phyloP scores from a whole-genome alignment of 1,139 yeast genomes.

The Debaryomyces fabryi region DNA sequence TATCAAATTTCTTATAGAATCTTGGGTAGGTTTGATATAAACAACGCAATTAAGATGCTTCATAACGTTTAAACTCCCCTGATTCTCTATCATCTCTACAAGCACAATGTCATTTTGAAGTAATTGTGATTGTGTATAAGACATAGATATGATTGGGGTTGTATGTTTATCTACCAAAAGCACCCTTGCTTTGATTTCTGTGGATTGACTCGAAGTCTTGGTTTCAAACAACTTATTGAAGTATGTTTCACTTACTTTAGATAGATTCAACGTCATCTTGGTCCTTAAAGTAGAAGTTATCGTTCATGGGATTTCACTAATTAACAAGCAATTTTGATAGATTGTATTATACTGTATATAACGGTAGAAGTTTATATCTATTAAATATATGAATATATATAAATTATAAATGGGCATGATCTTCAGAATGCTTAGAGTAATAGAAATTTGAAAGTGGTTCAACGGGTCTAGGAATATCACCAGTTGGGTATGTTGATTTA shows the following conservation, averaged over 20 bases:
- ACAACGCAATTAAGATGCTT: slow-evolving; percentile 83
- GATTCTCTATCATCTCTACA: slow-evolving; percentile 69
- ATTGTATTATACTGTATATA: neutral
- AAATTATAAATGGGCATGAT: slow-evolving; percentile 13
- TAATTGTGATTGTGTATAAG: slow-evolving; percentile 83
- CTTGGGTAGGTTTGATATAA: slow-evolving; percentile 73
- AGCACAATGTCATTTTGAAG: slow-evolving; percentile 80
- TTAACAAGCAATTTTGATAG: neutral
- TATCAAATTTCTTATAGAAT: slow-evolving; percentile 59
- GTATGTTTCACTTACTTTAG: slow-evolving; percentile 40
- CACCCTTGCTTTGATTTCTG: slow-evolving; percentile 62
- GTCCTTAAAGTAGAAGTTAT: neutral
- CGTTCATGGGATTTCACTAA: neutral
- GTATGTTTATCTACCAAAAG: slow-evolving; percentile 79
- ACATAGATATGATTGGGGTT: slow-evolving; percentile 80
- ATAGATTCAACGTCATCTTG: slow-evolving; percentile 35
- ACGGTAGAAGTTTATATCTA: neutral
- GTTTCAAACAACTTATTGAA: slow-evolving; percentile 38
- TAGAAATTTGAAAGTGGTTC: slow-evolving; percentile 35
- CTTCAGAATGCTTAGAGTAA: slow-evolving; percentile 28
- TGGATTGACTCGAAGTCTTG: slow-evolving; percentile 21
- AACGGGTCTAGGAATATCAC: slow-evolving; percentile 38
- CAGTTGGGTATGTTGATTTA: slow-evolving; percentile 25
- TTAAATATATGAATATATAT: slow-evolving; percentile 1
- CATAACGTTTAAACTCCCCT: slow-evolving; percentile 65